A percentile compares a stretch with the other conserved stretches of the same genome.
Conservation (phyloP, 352 stramenopile genomes). For the Phytophthora uliginosa region DNA sequence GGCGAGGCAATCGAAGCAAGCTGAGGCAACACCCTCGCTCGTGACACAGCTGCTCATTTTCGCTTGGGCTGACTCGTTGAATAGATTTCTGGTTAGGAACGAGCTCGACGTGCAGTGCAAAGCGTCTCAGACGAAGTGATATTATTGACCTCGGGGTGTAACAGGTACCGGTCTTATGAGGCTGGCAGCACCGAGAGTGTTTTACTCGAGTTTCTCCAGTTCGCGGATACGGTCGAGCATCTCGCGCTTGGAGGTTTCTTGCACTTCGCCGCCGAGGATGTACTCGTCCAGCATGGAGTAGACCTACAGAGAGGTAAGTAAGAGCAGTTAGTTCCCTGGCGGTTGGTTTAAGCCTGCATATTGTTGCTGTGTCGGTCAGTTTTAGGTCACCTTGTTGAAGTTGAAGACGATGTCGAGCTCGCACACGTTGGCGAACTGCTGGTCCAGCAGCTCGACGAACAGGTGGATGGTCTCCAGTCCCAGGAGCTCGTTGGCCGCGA, state of each 20-base stretch:
- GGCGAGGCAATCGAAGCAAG: conserved; percentile 23
- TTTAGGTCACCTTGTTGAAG: conserved; percentile 90
- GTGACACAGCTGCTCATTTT: conserved; percentile 27
- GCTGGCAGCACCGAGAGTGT: neutral
- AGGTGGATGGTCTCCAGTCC: conserved; percentile 99
- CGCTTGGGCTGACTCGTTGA: conserved; percentile 20
- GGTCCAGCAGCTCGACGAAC: conserved; percentile 99
- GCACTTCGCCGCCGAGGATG: conserved; percentile 95
- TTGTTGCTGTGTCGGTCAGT: neutral
- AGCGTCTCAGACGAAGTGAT: conserved; percentile 17
- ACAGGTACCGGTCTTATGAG: neutral
- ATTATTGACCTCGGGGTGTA: conserved; percentile 11
- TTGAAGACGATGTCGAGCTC: conserved; percentile 98
- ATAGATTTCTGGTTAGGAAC: conserved; percentile 35
- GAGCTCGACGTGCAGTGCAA: conserved; percentile 5
- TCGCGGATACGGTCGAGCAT: conserved; percentile 95
- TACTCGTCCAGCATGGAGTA: conserved; percentile 97
- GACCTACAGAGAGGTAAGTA: conserved; percentile 50
- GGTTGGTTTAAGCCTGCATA: neutral
- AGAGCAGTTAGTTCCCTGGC: neutral
- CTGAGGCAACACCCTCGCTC: conserved; percentile 23
- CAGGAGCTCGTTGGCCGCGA: conserved; percentile 98
- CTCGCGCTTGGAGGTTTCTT: conserved; percentile 93
- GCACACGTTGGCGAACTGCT: conserved; percentile 99
- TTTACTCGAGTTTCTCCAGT: conserved; percentile 93